Evolutionary conservation across 169 alveolate species (phyloP).

Genomic region (Besnoitia besnoiti): DNA sequence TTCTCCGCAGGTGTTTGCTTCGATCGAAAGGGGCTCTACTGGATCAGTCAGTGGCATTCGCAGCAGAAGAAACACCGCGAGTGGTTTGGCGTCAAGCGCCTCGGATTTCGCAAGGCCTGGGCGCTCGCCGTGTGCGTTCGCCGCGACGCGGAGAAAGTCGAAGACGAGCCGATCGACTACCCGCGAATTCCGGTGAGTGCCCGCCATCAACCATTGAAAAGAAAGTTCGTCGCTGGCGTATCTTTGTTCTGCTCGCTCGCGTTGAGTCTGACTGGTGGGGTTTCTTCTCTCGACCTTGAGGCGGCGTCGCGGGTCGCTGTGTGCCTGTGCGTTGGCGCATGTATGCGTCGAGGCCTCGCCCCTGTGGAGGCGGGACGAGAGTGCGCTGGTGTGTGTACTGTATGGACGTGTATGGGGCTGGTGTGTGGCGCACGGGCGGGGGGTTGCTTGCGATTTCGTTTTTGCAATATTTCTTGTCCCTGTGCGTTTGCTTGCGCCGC

Average conservation of each 20-base stretch:
- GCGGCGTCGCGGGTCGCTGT: background rate
- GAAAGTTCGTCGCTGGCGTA: too few species aligned
- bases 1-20: slow-evolving; percentile 45
- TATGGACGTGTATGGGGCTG: too few species aligned
- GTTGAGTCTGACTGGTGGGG: too few species aligned
- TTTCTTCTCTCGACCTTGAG: too few species aligned
- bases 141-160: slow-evolving; percentile 54
- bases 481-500: background rate
- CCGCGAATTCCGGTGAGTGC: background rate
- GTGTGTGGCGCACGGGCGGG: too few species aligned
- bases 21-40: slow-evolving; percentile 51
- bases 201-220: too few species aligned
- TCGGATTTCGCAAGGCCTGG: slow-evolving; percentile 53
- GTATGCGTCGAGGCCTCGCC: too few species aligned
- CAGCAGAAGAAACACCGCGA: slow-evolving; percentile 58
- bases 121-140: slow-evolving; percentile 49
- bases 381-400: too few species aligned
- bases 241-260: too few species aligned
- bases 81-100: slow-evolving; percentile 48
- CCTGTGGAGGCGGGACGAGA: too few species aligned
- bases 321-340: background rate
- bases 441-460: too few species aligned
- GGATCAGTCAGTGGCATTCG: slow-evolving; percentile 63
- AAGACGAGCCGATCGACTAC: slow-evolving; percentile 42
- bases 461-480: too few species aligned